Evolutionary conservation across 2,329 filamentous ascomycete genomes (phyloP).

Genomic region (Zelopaecilomyces penicillatus): DNA sequence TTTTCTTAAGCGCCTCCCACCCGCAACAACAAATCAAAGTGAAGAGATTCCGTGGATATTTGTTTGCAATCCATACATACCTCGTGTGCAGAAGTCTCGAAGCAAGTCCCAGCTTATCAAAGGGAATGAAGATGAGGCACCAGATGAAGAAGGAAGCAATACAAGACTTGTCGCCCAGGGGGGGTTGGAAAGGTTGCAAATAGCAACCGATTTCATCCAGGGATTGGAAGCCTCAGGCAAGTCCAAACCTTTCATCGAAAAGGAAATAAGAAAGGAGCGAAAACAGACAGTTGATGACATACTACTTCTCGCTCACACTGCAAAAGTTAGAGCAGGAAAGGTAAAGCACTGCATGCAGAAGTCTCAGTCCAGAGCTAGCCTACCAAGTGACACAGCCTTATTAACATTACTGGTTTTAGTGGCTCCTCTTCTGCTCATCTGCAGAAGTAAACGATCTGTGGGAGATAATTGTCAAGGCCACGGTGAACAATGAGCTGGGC

Average conservation of each 20-base stretch:
- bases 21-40: slow-evolving; percentile 47
- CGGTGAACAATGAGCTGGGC: slow-evolving; percentile 61
- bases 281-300: slow-evolving; percentile 46
- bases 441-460: slow-evolving; percentile 54
- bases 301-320: slow-evolving; percentile 49
- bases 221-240: slow-evolving; percentile 32
- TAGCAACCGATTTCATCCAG: slow-evolving; percentile 41
- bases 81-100: slow-evolving; percentile 23
- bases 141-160: slow-evolving; percentile 37
- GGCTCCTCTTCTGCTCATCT: slow-evolving; percentile 61
- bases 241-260: slow-evolving; percentile 28
- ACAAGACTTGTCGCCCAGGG: slow-evolving; percentile 41
- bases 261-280: slow-evolving; percentile 42
- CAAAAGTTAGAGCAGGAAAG: slow-evolving; percentile 58
- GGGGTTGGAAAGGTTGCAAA: slow-evolving; percentile 41
- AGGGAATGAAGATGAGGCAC: slow-evolving; percentile 42
- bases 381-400: background rate
- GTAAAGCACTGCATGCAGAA: slow-evolving; percentile 23
- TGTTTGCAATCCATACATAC: slow-evolving; percentile 55
- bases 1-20: slow-evolving; percentile 62
- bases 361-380: background rate
- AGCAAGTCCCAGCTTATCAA: slow-evolving; percentile 28
- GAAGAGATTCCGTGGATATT: slow-evolving; percentile 59
- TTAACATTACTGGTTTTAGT: slow-evolving; percentile 34
- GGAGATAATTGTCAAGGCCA: slow-evolving; percentile 57